Conservation (phyloP, 148 eudicot genomes). For the Simmondsia chinensis region DNA sequence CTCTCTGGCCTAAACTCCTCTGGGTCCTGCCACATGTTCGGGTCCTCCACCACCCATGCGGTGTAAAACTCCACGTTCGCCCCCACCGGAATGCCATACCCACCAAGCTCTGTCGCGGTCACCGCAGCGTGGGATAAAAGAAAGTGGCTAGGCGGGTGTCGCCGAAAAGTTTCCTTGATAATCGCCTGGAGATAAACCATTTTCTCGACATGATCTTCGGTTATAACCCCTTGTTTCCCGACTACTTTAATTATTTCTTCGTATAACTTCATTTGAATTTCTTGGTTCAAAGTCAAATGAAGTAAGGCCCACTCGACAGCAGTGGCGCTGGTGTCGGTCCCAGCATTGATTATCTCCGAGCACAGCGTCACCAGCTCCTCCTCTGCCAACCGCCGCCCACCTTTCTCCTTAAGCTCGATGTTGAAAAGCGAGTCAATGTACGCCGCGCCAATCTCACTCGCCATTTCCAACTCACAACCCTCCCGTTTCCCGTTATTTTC, state of each 20-base stretch:
- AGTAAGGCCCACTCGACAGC: conserved; percentile 81
- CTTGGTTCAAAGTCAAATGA: conserved; percentile 67
- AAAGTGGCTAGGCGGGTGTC: conserved; percentile 96
- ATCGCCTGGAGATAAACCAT: conserved; percentile 69
- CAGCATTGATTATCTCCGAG: conserved; percentile 85
- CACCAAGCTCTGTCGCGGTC: conserved; percentile 51
- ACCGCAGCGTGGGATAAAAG: conserved; percentile 65
- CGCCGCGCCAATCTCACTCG: conserved; percentile 85
- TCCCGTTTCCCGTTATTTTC: conserved; percentile 34
- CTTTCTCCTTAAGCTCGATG: conserved; percentile 35
- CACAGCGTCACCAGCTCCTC: conserved; percentile 69
- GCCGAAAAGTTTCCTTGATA: conserved; percentile 74
- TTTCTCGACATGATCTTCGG: conserved; percentile 51
- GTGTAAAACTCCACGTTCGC: conserved; percentile 85
- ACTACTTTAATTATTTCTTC: conserved; percentile 51
- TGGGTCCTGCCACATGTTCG: conserved; percentile 59
- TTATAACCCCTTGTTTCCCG: conserved; percentile 34
- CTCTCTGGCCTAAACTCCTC: conserved; percentile 63
- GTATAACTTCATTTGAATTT: conserved; percentile 63
- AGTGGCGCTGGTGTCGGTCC: conserved; percentile 89
- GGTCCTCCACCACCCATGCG: conserved; percentile 81
- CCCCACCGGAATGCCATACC: conserved; percentile 65
- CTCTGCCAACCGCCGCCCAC: conserved; percentile 46
- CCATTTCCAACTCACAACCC: conserved; percentile 44
- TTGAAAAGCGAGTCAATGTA: conserved; percentile 68